Evolutionary conservation across 345 rosid genomes (phyloP).

Genomic region (Eucalyptus dawsonii): DNA sequence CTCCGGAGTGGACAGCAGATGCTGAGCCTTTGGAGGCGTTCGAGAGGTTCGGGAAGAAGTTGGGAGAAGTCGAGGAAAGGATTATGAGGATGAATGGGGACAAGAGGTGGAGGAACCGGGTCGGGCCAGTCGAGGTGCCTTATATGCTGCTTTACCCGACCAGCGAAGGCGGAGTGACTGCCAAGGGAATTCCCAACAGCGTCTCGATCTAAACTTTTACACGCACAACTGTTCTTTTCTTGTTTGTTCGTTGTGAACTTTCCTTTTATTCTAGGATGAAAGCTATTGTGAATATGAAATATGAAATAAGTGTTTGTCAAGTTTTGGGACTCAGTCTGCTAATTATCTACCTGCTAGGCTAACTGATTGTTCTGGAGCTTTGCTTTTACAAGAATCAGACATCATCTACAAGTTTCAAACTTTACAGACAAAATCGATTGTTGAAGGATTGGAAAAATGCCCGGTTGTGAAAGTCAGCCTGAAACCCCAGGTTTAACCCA

Average conservation of each 20-base stretch:
- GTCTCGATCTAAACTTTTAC: not conserved
- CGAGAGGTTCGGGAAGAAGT: not conserved
- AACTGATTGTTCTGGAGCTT: not conserved
- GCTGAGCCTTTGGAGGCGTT: not conserved
- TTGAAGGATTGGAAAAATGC: not conserved
- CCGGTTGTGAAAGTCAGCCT: not conserved
- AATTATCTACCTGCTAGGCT: not conserved
- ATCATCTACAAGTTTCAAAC: not conserved
- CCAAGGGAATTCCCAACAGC: conserved; percentile 1
- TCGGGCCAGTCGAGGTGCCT: not conserved
- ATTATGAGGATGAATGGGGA: not conserved
- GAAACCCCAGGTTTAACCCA: not conserved
- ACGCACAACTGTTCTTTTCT: not conserved
- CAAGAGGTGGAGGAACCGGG: not conserved
- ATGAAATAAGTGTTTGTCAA: not conserved
- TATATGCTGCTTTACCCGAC: not conserved
- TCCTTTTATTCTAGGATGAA: not conserved
- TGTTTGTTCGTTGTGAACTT: not conserved
- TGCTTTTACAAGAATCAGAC: not conserved
- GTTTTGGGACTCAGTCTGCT: not conserved
- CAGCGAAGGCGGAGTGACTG: conserved; percentile 8
- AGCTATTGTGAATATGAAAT: not conserved
- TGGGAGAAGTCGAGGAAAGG: not conserved
- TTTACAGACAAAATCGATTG: not conserved
- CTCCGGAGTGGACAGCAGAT: not conserved